Evolutionary conservation across 176 grass and related monocot species (phyloP).

Genomic region (Paspalum notatum): DNA sequence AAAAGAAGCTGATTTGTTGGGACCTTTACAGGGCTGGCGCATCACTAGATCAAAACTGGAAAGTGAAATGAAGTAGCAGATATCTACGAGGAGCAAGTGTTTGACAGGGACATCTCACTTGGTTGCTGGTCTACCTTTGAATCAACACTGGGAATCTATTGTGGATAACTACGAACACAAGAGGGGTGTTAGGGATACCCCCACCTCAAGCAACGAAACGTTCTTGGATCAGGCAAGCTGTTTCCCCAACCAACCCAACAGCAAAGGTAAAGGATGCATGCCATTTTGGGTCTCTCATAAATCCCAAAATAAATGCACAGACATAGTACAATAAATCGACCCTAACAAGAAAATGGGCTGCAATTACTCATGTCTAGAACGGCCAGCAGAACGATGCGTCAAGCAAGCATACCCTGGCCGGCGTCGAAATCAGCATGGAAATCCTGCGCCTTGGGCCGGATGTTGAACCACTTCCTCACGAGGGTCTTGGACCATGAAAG

Average conservation of each 20-base stretch:
- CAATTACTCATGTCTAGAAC: constrained; percentile 25
- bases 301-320: constrained; percentile 30
- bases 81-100: constrained; percentile 11
- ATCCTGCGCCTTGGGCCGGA: constrained; percentile 68
- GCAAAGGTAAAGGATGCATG: constrained; percentile 20
- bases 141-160: constrained; percentile 26
- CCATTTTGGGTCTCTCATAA: constrained; percentile 20
- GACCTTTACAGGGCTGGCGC: constrained; percentile 21
- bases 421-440: constrained; percentile 76
- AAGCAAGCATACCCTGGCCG: constrained; percentile 57
- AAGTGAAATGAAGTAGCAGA: constrained; percentile 33
- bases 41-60: constrained; percentile 41
- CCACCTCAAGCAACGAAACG: constrained; percentile 25
- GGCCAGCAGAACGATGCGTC: constrained; percentile 28
- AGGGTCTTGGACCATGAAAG: constrained; percentile 92
- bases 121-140: constrained; percentile 31
- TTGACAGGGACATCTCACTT: constrained; percentile 31
- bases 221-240: constrained; percentile 23
- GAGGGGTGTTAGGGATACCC: constrained; percentile 3
- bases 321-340: background rate
- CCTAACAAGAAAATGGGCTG: constrained; percentile 2
- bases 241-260: constrained; percentile 34
- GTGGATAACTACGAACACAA: constrained; percentile 27
- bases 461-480: constrained; percentile 87
- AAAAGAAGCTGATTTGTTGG: constrained; percentile 34